Base-by-base conservation (phyloP, 345 rosid genomes). In the Citrus medica region DNA sequence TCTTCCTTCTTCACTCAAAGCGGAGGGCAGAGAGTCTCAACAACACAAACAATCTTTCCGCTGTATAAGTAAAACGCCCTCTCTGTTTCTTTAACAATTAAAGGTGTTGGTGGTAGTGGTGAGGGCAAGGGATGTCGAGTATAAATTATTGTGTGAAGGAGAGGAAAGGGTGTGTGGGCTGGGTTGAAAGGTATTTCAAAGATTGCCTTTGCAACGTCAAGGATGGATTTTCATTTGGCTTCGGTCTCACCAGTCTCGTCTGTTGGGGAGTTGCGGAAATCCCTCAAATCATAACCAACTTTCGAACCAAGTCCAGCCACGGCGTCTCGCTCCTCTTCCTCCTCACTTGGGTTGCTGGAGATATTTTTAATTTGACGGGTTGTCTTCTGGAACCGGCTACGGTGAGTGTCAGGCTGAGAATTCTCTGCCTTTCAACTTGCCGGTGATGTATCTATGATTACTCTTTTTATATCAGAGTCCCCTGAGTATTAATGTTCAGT, bases 261-360 rank as follows among this genome's bases (percentile, higher is more conserved):
- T 89, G 93, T 42, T 95, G 99, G 99, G 95, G 91, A 12, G 92
- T 94, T 33, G 99, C 98, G 2, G 99, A 95, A 81, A 82, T 95
- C 80, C 99, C 98, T 46, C 99, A 95, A 79, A 91, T 95, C 88
- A 79, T 95, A 82, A 95, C 97, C 82, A 95, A 95, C 86, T 95
- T 93, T 84, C 90, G 81, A 73, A 80, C 97, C 73, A 95, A 95
- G 82, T 95, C 98, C 56, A 91, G 92, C 91, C 97, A 95, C 70
- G 99, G 98, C 17, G 98, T 95, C 75, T 95, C 98, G 46, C 95
- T 94, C 10, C 73, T 86, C 32, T 95, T 95, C 80, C 98, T 95
- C 79, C 92, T 94, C 75, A 92, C 99, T 81, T 96, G 99, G 98
- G 88, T 96, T 74, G 95, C 94, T 12, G 99, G 99, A 79, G 98